Evolutionary conservation across 2,329 filamentous ascomycete species (phyloP).

Genomic region (Talaromyces sp.): DNA sequence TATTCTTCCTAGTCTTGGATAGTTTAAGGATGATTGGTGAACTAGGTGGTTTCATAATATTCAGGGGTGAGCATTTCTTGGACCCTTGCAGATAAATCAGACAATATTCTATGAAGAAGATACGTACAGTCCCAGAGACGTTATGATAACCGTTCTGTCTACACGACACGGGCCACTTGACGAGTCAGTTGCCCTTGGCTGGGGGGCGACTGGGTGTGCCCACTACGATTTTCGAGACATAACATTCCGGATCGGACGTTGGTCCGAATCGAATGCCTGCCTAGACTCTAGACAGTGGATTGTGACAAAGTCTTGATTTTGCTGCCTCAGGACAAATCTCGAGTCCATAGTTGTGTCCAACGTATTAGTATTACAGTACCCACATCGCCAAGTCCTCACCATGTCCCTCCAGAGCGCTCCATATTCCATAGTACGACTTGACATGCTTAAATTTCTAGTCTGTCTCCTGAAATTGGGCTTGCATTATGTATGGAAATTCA

Average conservation of each 20-base stretch:
- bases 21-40: too few species aligned
- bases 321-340: background rate
- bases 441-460: background rate
- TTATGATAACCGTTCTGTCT: background rate
- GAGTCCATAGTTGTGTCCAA: background rate
- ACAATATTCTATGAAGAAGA: too few species aligned
- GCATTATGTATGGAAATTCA: background rate
- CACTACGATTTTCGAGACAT: background rate
- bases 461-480: background rate
- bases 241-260: background rate
- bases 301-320: background rate
- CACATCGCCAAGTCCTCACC: background rate
- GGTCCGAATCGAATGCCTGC: background rate
- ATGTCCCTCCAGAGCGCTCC: background rate
- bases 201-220: background rate
- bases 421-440: background rate
- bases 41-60: background rate
- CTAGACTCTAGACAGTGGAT: background rate
- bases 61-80: background rate
- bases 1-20: too few species aligned
- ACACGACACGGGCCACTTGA: background rate
- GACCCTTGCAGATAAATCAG: background rate
- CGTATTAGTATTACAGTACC: background rate
- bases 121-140: too few species aligned
- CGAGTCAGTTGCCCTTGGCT: background rate